These are phyloP conservation scores for Penicillium dipodomyicola DNA, from an alignment of 495 filamentous ascomycete genomes.

Conservation along the genomic window DNA sequence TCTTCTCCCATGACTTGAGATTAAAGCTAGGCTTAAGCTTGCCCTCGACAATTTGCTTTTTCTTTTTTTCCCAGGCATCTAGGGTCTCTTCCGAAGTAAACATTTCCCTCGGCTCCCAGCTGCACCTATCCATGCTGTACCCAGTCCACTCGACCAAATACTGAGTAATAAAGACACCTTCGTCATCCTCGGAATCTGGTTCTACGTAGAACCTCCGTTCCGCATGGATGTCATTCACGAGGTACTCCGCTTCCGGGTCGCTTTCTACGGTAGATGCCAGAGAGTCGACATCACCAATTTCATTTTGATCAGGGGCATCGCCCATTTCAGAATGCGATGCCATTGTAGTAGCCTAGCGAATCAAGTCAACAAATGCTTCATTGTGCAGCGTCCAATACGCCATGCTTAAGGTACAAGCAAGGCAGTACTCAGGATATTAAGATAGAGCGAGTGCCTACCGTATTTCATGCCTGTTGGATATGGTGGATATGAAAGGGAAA, in stretches of 20 bases:
- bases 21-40: slow-evolving; percentile 44
- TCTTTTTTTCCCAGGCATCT: slow-evolving; percentile 53
- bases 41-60: slow-evolving; percentile 43
- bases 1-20: slow-evolving; percentile 42
- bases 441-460: background rate
- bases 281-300: slow-evolving; percentile 52
- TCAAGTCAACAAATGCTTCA: slow-evolving; percentile 1
- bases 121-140: slow-evolving; percentile 54
- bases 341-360: slow-evolving; percentile 5
- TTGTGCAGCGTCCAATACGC: background rate
- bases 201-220: slow-evolving; percentile 33
- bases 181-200: slow-evolving; percentile 2
- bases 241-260: slow-evolving; percentile 38
- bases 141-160: slow-evolving; percentile 67
- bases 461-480: background rate
- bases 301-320: slow-evolving; percentile 32
- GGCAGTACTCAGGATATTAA: background rate
- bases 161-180: slow-evolving; percentile 16
- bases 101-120: slow-evolving; percentile 62
- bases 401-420: background rate
- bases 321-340: slow-evolving; percentile 15
- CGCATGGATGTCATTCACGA: slow-evolving; percentile 47
- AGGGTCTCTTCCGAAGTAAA: slow-evolving; percentile 51
- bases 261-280: slow-evolving; percentile 57
- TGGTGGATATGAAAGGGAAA: background rate